Conservation (phyloP, 225 moss, liverwort and hornwort genomes). For the Marchantia polymorpha region DNA sequence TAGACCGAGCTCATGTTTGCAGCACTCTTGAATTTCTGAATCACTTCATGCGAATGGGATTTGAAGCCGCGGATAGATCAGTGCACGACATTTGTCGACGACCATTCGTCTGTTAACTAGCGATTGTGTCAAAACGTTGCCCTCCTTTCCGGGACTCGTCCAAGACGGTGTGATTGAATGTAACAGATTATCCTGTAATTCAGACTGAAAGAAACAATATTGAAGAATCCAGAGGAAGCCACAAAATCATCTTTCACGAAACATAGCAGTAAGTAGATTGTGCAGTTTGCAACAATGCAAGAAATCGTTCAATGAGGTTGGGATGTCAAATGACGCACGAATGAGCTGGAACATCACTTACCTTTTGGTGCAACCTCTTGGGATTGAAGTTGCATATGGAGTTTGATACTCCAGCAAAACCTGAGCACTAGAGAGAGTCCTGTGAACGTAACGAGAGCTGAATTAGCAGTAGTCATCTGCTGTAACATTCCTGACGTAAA, state of each 20-base stretch:
- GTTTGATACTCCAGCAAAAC: neutral
- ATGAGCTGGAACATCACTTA: neutral
- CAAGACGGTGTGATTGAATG: neutral
- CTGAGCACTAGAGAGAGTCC: neutral
- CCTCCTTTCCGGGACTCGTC: too few species aligned
- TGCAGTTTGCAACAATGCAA: neutral
- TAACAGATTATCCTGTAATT: neutral
- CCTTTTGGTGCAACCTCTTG: neutral
- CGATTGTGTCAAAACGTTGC: too few species aligned
- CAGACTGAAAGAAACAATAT: neutral
- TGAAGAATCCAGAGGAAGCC: neutral
- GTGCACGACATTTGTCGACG: too few species aligned
- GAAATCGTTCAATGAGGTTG: neutral
- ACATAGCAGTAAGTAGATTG: neutral
- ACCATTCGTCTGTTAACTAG: too few species aligned
- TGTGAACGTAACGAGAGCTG: neutral
- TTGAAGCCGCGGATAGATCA: too few species aligned
- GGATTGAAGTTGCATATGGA: neutral
- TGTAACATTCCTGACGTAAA: neutral
- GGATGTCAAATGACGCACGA: neutral
- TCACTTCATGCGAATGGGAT: too few species aligned
- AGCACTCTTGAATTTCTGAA: too few species aligned
- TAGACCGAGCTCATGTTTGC: too few species aligned
- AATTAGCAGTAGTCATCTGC: neutral
- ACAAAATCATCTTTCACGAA: neutral